Evolutionary conservation across 345 rosid species (phyloP).

Genomic region (Orychophragmus violaceus): DNA sequence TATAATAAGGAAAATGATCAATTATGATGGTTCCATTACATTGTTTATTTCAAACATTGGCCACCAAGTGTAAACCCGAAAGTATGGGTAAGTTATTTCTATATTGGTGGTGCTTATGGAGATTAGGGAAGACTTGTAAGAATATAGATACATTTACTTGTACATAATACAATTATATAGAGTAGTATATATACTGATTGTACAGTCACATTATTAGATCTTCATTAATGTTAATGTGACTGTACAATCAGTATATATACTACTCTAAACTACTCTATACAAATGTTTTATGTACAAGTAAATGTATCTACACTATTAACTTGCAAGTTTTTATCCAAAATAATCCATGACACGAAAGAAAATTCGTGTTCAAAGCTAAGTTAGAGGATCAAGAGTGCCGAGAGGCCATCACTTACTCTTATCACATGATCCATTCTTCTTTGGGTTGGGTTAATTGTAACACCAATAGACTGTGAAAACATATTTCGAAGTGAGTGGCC

Average conservation of each 20-base stretch:
- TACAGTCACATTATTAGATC: no score
- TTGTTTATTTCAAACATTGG: background rate
- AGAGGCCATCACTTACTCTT: background rate
- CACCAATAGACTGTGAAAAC: background rate
- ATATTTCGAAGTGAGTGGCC: background rate
- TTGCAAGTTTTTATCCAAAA: no score
- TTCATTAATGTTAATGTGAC: no score
- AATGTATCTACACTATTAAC: no score
- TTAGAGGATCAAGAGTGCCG: background rate
- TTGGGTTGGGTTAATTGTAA: background rate
- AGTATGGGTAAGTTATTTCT: background rate
- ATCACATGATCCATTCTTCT: background rate
- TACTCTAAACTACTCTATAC: no score
- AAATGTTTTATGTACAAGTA: no score
- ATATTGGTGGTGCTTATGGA: background rate
- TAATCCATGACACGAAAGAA: background rate
- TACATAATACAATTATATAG: no score
- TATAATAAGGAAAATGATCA: background rate
- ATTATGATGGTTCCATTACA: background rate
- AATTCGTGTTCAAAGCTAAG: background rate
- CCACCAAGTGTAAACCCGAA: background rate
- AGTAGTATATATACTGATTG: no score
- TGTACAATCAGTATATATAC: no score
- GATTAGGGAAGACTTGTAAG: background rate
- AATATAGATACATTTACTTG: no score